Evolutionary conservation across 345 rosid species (phyloP), one percentile per base, ranked within the genome.

Genomic region (Sonneratia caseolaris): DNA sequence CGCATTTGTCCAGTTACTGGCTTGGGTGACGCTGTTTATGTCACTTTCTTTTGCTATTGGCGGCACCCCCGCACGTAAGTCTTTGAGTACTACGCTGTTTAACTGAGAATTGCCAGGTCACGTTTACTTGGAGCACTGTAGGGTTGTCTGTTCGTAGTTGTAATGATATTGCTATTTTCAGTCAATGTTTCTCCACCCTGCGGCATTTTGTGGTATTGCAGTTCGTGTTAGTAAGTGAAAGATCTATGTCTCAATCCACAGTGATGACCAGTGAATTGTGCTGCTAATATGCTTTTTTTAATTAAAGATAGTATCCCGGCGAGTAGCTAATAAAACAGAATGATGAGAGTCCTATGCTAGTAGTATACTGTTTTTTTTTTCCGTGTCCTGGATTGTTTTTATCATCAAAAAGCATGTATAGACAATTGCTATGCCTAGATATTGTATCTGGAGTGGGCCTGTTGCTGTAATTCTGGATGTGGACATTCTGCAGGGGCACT

Each of bases 51-150:
- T 85, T 49, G 84, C 87, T 38, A 76, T 85, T 64, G 83, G 82
- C 75, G 74, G 62, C 71, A 6, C 82, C 43, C 83, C 92, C 3
- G 80, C 95, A 0, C 84, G 98, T 93, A 82, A 89, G 97, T 82
- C 47, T 37, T 36, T 40, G 16, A 21, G 73, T 5, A 56, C 37
- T 45, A 48, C 47, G 66, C 43, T 71, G 61, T 72, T 15, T 42
- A 45, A 40, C 6, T 62, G 24, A 42, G 7, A 37, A 19, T 18
- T 42, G 11, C 69, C 15, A 38, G 57, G 1, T 53, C 3, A 19
- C 1, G 21, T 53, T 53, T 18, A 19, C 18, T 1, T 53, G 59
- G 16, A 53, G 24, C 6, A 5, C 19, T 19, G 59, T 53, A 53
- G 24, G 59, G 59, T 8, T 53, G 59, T 8, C 22, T 19, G 7